Conservation (phyloP, 352 stramenopile species). For the Phytopythium ostracodes region DNA sequence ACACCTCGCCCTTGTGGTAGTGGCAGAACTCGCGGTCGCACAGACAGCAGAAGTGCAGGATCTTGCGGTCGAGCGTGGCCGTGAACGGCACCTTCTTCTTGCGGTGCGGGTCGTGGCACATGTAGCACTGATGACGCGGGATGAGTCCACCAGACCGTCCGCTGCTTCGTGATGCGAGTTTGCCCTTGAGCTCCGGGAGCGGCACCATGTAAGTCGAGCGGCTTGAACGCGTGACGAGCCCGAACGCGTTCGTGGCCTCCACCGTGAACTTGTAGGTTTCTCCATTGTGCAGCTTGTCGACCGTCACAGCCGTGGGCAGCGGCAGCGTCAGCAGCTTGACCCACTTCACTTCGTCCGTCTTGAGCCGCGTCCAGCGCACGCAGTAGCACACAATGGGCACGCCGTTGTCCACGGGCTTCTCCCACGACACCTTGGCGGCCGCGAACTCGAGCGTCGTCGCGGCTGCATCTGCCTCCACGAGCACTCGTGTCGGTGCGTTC, state of each 20-base stretch:
- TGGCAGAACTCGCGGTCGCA: slow-evolving; percentile 84
- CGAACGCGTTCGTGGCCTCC: slow-evolving; percentile 79
- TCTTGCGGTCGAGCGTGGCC: slow-evolving; percentile 56
- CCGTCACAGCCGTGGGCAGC: slow-evolving; percentile 51
- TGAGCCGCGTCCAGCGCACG: slow-evolving; percentile 72
- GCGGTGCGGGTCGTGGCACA: slow-evolving; percentile 59
- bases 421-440: slow-evolving; percentile 67
- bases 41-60: slow-evolving; percentile 79
- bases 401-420: slow-evolving; percentile 72
- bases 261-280: slow-evolving; percentile 87
- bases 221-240: slow-evolving; percentile 65
- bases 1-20: slow-evolving; percentile 76
- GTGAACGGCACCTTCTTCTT: slow-evolving; percentile 69
- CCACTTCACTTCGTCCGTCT: slow-evolving; percentile 76
- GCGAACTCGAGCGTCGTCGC: slow-evolving; percentile 57
- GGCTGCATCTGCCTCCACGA: slow-evolving; percentile 51
- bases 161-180: slow-evolving; percentile 39
- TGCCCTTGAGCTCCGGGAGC: slow-evolving; percentile 66
- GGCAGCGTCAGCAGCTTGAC: slow-evolving; percentile 66
- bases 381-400: slow-evolving; percentile 82
- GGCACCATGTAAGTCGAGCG: slow-evolving; percentile 86
- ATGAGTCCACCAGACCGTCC: slow-evolving; percentile 18
- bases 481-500: slow-evolving; percentile 79
- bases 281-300: slow-evolving; percentile 65
- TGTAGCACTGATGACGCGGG: slow-evolving; percentile 65